Percentiles rank a stretch among this genome's conserved stretches.
phyloP scores from a whole-genome alignment of 1,284 basidiomycete genomes.

The Apiotrichum akiyoshidainum region DNA sequence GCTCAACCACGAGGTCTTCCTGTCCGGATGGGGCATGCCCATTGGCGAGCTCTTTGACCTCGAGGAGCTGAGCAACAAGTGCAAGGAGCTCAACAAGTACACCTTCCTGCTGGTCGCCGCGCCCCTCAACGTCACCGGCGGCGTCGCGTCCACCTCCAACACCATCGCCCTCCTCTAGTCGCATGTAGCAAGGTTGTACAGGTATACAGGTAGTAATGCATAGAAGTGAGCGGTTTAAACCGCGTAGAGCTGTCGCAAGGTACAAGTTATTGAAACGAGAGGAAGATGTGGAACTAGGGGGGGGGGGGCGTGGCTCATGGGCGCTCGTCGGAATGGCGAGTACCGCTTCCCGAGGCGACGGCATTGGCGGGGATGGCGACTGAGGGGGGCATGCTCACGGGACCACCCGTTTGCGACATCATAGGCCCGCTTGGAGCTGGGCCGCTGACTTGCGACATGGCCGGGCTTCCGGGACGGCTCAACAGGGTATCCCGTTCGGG shows the following conservation, averaged over 20 bases:
- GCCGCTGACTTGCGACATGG: neutral
- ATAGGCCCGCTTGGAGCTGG: neutral
- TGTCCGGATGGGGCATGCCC: slow-evolving; percentile 37
- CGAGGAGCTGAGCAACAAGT: slow-evolving; percentile 42
- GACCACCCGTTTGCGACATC: too few relatives aligned
- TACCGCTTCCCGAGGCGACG: neutral
- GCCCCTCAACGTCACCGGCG: slow-evolving; percentile 49
- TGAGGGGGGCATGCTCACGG: too few relatives aligned
- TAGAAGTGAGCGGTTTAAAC: neutral
- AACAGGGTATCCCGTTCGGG: neutral
- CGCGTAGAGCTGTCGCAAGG: too few relatives aligned
- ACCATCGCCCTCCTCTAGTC: slow-evolving; percentile 44
- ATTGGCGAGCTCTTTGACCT: slow-evolving; percentile 53
- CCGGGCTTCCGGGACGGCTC: neutral
- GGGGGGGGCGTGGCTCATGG: too few relatives aligned
- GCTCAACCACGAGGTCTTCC: slow-evolving; percentile 32
- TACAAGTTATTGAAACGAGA: too few relatives aligned
- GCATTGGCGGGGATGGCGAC: neutral
- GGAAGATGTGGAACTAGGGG: too few relatives aligned
- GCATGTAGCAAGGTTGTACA: neutral
- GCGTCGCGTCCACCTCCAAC: slow-evolving; percentile 51
- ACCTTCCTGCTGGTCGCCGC: slow-evolving; percentile 50
- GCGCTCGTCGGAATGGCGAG: neutral
- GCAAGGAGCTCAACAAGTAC: slow-evolving; percentile 37
- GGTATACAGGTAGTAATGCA: neutral